Evolutionary conservation across 106 monocot genomes (phyloP).

Genomic region (Allium fistulosum): DNA sequence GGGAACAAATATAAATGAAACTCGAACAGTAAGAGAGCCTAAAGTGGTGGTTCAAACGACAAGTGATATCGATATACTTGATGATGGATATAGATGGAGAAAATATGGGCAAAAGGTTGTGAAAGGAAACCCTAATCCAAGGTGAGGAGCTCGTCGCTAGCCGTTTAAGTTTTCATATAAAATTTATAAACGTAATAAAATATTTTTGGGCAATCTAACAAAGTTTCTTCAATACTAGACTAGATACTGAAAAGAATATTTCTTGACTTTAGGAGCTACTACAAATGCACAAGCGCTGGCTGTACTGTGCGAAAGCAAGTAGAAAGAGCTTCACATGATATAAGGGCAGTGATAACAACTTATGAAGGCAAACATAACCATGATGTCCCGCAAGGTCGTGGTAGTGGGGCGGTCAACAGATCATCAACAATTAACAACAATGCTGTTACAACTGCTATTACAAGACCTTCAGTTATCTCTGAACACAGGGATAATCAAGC

Average conservation of each 20-base stretch:
- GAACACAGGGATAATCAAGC: slow-evolving; percentile 3
- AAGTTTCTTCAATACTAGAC: no score
- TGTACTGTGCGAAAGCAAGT: no score
- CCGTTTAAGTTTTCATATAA: no score
- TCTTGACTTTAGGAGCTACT: no score
- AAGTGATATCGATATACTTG: slow-evolving; percentile 42
- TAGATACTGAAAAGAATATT: no score
- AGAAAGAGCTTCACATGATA: no score
- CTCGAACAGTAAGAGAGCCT: slow-evolving; percentile 33
- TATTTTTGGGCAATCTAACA: no score
- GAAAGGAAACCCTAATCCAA: slow-evolving; percentile 52
- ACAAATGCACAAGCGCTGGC: no score
- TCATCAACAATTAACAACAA: background rate
- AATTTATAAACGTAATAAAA: no score
- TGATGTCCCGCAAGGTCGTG: slow-evolving; percentile 29
- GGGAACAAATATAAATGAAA: slow-evolving; percentile 7
- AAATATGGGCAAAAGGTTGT: slow-evolving; percentile 54
- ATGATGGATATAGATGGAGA: slow-evolving; percentile 44
- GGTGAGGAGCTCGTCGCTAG: slow-evolving; percentile 7
- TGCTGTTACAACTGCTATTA: background rate
- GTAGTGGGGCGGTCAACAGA: slow-evolving; percentile 10
- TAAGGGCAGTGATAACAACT: slow-evolving; percentile 23
- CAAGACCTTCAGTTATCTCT: slow-evolving; percentile 12
- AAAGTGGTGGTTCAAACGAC: slow-evolving; percentile 41
- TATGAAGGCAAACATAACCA: no score